These are phyloP conservation scores for Penicillium bovifimosum DNA, from an alignment of 495 filamentous ascomycete species.

Conservation along the genomic window DNA sequence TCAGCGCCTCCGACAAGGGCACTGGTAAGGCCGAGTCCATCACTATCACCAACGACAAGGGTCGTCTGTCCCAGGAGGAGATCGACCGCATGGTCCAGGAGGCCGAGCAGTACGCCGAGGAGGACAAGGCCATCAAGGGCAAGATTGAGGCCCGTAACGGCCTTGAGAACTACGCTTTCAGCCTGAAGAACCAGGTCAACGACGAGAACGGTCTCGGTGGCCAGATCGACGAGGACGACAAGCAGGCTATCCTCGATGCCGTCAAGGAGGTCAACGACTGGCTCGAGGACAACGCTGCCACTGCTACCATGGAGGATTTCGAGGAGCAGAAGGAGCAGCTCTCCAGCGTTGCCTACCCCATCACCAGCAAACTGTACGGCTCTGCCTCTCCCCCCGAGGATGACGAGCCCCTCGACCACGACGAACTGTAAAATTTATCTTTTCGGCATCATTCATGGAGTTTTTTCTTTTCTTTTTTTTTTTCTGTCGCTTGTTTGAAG, in stretches of 20 bases:
- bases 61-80: constrained; percentile 89
- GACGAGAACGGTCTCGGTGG: constrained; percentile 95
- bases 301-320: constrained; percentile 87
- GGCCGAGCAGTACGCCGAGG: constrained; percentile 96
- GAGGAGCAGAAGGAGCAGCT: constrained; percentile 99
- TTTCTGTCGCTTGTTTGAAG: constrained; percentile 16
- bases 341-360: constrained; percentile 91
- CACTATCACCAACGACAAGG: constrained; percentile 98
- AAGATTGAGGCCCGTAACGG: constrained; percentile 94
- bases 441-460: constrained; percentile 42
- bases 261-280: constrained; percentile 97
- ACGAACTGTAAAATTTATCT: constrained; percentile 74
- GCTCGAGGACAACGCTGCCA: constrained; percentile 92
- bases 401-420: constrained; percentile 69
- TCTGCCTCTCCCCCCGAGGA: constrained; percentile 54
- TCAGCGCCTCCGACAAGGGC: constrained; percentile 91
- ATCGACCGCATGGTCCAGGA: constrained; percentile 98
- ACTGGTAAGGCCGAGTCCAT: constrained; percentile 95
- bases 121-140: constrained; percentile 94
- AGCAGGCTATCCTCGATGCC: constrained; percentile 92
- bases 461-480: constrained; percentile 28
- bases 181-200: constrained; percentile 97
- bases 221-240: constrained; percentile 98
- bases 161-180: constrained; percentile 95
- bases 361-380: constrained; percentile 95